Percentiles rank a stretch among this genome's conserved stretches.
phyloP scores from a whole-genome alignment of 768 basidiomycete genomes.

The Termitomyces sp. region DNA sequence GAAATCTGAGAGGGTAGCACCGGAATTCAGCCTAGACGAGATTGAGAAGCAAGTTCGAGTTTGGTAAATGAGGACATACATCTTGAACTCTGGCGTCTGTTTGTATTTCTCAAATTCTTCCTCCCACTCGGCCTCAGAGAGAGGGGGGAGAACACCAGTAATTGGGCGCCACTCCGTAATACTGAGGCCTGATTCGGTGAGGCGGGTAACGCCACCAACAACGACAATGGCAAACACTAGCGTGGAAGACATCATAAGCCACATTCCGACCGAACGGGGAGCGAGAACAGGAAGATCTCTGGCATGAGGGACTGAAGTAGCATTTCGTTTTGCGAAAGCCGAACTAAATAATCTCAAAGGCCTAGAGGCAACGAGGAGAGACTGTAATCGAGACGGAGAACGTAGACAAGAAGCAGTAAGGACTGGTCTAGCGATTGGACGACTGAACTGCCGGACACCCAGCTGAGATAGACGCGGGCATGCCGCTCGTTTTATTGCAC shows the following conservation, averaged over 20 bases:
- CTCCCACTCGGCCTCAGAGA: constrained; percentile 72
- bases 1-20: constrained; percentile 85
- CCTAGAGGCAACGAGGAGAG: constrained; percentile 5
- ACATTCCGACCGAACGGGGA: constrained; percentile 66
- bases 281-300: constrained; percentile 51
- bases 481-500: constrained; percentile 18
- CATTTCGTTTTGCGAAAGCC: not conserved
- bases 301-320: not conserved
- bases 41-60: not conserved
- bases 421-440: not conserved
- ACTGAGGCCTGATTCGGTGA: constrained; percentile 95
- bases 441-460: not conserved
- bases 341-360: constrained; percentile 2
- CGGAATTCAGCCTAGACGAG: constrained; percentile 70
- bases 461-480: constrained; percentile 4
- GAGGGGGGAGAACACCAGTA: constrained; percentile 82
- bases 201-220: constrained; percentile 91
- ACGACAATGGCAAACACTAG: constrained; percentile 91
- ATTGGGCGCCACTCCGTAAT: constrained; percentile 98
- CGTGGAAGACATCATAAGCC: constrained; percentile 81
- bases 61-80: constrained; percentile 49
- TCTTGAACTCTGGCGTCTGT: constrained; percentile 89
- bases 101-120: constrained; percentile 92
- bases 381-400: constrained; percentile 1
- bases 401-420: not conserved